A percentile compares a stretch with the other conserved stretches of the same genome.
phyloP scores from a whole-genome alignment of 192 early-diverging fungal species.

The Coemansia sp. region DNA sequence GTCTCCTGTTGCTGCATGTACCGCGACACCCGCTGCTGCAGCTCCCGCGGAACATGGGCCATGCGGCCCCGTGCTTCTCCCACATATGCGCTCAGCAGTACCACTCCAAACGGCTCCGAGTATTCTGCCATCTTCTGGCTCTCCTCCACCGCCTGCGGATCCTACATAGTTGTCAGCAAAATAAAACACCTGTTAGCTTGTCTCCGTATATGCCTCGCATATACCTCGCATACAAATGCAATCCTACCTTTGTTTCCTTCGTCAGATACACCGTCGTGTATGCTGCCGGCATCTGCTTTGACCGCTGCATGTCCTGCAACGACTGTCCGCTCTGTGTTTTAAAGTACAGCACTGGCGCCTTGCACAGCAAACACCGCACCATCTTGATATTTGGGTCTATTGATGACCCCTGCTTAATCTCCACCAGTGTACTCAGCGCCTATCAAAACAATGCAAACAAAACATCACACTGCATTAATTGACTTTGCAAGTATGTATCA shows the following conservation, averaged over 20 bases:
- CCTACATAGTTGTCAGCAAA: neutral
- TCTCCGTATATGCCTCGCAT: neutral
- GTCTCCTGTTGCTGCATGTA: conserved; percentile 36
- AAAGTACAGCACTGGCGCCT: conserved; percentile 37
- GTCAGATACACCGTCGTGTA: conserved; percentile 28
- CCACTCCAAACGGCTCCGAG: conserved; percentile 43
- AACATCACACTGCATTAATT: conserved; percentile 3
- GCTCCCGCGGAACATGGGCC: conserved; percentile 39
- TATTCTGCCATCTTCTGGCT: conserved; percentile 33
- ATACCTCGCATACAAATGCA: neutral
- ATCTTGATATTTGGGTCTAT: conserved; percentile 51
- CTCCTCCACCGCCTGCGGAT: conserved; percentile 13
- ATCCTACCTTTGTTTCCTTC: conserved; percentile 15
- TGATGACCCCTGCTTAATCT: conserved; percentile 48
- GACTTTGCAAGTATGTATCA: neutral
- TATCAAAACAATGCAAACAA: conserved; percentile 12
- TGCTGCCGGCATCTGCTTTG: conserved; percentile 24
- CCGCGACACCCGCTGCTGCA: conserved; percentile 33
- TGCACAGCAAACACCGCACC: conserved; percentile 51
- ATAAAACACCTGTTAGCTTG: neutral
- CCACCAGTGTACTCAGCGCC: conserved; percentile 35
- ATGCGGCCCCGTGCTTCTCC: conserved; percentile 4
- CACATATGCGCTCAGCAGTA: conserved; percentile 18
- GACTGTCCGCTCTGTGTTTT: conserved; percentile 1
- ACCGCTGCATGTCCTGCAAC: conserved; percentile 15